Base-by-base conservation (phyloP, 1,284 basidiomycete species). In the Ustilago trichophora region DNA sequence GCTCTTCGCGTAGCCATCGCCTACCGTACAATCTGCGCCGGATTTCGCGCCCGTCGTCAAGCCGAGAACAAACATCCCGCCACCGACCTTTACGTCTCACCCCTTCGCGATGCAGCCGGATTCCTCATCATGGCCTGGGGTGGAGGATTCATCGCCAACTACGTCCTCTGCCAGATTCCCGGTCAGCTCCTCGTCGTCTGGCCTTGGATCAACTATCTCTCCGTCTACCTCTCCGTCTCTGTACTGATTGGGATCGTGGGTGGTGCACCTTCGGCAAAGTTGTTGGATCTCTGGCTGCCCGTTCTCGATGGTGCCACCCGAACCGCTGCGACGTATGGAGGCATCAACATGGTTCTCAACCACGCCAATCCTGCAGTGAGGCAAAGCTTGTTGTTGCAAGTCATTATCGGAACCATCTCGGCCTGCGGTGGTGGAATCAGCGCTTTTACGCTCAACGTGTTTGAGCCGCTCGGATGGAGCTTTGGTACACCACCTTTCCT, bases 101-200 rank as follows among this genome's bases (percentile, higher is more conserved):
- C 6, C 18, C 40, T 63, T 11, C 56, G 54, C 38, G 65, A 77
- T 46, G 36, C 57, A 2, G 73, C 54, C 6, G 75, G 75, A 10
- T 77, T 74, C 50, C 60, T 76, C 35, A 64, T 77, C 29, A 77
- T 77, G 75, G 62, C 67, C 5, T 77, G 75, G 75, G 75, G 75
- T 10, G 75, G 75, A 11, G 57, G 65, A 8, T 64, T 77, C 37
- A 55, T 77, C 43, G 26, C 67, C 32, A 65, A 72, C 48, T 66
- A 66, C 47, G 18, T 76, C 13, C 52, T 72, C 29, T 47, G 51
- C n/a, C 60, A 60, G 16, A 63, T 70, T 35, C 75, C 75, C 2
- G 48, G 44, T 7, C 73, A 72, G 32, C 55, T 77, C 11, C 57
- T 77, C n/a, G 38, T 47, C 25, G 34, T 67, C 5, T 57, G 51